These are phyloP conservation scores for Trichoderma sp. DNA, from an alignment of 2,329 filamentous ascomycete species.

Conservation along the genomic window DNA sequence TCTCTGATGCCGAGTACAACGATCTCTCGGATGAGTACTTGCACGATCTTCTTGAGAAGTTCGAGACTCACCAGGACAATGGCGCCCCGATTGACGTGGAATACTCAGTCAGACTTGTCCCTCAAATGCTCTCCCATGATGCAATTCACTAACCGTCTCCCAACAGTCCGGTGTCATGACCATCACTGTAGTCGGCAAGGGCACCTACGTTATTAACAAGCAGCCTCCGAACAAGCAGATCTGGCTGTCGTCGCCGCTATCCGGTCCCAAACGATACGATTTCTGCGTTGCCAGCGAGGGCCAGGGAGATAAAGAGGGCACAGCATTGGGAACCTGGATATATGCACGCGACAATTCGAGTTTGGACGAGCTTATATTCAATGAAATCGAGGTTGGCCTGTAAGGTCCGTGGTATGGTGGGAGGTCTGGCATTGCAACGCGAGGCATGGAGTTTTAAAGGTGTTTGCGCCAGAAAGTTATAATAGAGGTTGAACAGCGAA, in stretches of 20 bases:
- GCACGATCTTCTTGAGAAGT: conserved; percentile 50
- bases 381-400: conserved; percentile 72
- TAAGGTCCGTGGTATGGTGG: background rate
- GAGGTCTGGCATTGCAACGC: background rate
- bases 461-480: background rate
- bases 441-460: background rate
- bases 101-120: conserved; percentile 64
- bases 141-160: conserved; percentile 6
- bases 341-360: conserved; percentile 81
- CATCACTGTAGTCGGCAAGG: conserved; percentile 64
- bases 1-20: conserved; percentile 73
- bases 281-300: conserved; percentile 74
- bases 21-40: conserved; percentile 75
- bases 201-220: conserved; percentile 95
- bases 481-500: conserved; percentile 7
- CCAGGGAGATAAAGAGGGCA: conserved; percentile 73
- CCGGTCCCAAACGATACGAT: conserved; percentile 91
- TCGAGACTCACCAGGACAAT: conserved; percentile 75
- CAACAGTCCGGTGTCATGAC: conserved; percentile 80
- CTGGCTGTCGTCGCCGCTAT: conserved; percentile 89
- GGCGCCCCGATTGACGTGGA: conserved; percentile 81
- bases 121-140: background rate
- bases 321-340: conserved; percentile 74
- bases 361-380: conserved; percentile 67
- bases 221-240: conserved; percentile 97